Evolutionary conservation across 768 basidiomycete species (phyloP).

Genomic region (Mycena venus): DNA sequence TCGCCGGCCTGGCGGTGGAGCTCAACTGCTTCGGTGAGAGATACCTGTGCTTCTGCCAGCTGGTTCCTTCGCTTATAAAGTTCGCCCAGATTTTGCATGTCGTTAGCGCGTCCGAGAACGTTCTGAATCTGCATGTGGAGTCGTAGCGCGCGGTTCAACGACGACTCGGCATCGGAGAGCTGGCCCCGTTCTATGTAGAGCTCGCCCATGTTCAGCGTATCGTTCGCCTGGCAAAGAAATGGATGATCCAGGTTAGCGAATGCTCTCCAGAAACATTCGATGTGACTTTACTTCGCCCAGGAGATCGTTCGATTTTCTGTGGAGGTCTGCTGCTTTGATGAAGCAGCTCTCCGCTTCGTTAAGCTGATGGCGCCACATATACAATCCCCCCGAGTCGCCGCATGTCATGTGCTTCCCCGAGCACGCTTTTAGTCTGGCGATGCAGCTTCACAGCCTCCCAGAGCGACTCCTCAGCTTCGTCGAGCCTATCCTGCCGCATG

Average conservation of each 20-base stretch:
- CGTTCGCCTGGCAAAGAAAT: constrained; percentile 24
- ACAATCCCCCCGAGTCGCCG: constrained; percentile 28
- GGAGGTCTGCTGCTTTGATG: constrained; percentile 31
- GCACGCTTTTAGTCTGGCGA: constrained; percentile 23
- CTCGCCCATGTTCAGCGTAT: constrained; percentile 29
- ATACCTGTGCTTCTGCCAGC: constrained; percentile 29
- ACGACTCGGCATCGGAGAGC: constrained; percentile 33
- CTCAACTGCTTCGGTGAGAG: constrained; percentile 29
- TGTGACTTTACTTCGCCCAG: constrained; percentile 28
- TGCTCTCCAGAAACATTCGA: not conserved
- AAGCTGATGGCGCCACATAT: constrained; percentile 30
- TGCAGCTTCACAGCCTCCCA: constrained; percentile 33
- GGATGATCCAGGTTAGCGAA: not conserved
- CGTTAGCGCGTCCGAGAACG: constrained; percentile 32
- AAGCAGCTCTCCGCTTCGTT: constrained; percentile 36
- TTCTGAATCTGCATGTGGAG: constrained; percentile 34
- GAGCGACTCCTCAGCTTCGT: constrained; percentile 34
- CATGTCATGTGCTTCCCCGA: constrained; percentile 35
- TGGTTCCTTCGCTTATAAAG: constrained; percentile 25
- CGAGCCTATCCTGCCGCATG: constrained; percentile 31
- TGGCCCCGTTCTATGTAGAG: constrained; percentile 28
- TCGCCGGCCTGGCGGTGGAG: constrained; percentile 34
- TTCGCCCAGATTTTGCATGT: constrained; percentile 29
- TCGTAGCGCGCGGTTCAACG: constrained; percentile 26
- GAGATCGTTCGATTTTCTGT: constrained; percentile 31